Conservation (phyloP, 2,329 filamentous ascomycete species). For the Sordariomycetes sp. region DNA sequence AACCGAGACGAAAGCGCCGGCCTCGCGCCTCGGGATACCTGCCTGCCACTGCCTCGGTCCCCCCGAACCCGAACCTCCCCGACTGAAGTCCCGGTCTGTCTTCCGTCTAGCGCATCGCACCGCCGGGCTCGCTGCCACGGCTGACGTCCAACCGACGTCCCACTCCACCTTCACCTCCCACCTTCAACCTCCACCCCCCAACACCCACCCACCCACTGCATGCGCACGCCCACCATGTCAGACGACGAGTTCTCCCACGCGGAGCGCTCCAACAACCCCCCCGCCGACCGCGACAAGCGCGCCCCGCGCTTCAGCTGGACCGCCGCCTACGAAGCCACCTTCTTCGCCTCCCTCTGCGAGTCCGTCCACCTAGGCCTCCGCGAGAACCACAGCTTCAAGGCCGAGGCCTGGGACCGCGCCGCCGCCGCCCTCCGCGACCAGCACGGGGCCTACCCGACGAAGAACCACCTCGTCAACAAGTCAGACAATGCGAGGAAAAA, state of each 20-base stretch:
- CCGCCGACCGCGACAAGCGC: constrained; percentile 11
- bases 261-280: neutral
- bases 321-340: constrained; percentile 42
- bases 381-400: constrained; percentile 48
- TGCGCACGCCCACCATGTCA: neutral
- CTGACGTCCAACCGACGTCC: neutral
- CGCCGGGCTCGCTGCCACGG: neutral
- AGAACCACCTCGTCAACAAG: constrained; percentile 50
- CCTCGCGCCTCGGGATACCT: neutral
- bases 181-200: neutral
- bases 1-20: no score
- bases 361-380: constrained; percentile 42
- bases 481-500: constrained; percentile 50
- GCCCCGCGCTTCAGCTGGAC: constrained; percentile 48
- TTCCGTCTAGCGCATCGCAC: neutral
- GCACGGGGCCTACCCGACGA: constrained; percentile 43
- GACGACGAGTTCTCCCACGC: constrained; percentile 1
- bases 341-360: constrained; percentile 46
- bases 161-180: neutral
- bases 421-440: constrained; percentile 37
- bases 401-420: constrained; percentile 46
- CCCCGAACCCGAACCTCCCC: neutral
- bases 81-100: neutral
- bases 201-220: no score
- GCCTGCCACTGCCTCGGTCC: neutral